A percentile compares a stretch with the other conserved stretches of the same genome.
These are phyloP conservation scores for Letharia columbiana DNA, from an alignment of 495 filamentous ascomycete species.

Conservation along the genomic window DNA sequence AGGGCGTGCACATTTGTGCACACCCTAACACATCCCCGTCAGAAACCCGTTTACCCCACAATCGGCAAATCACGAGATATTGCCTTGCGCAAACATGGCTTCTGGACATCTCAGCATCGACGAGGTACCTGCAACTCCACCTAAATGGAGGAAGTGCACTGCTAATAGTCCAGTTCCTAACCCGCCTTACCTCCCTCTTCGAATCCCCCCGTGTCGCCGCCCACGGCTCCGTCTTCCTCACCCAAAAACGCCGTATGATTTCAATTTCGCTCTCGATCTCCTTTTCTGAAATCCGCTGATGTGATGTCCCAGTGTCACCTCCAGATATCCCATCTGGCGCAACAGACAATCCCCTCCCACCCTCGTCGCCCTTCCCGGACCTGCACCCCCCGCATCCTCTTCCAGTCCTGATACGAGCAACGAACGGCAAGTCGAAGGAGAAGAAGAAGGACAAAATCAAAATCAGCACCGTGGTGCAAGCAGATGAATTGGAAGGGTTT, in stretches of 20 bases:
- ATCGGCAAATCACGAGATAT: background rate
- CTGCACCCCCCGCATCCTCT: constrained; percentile 47
- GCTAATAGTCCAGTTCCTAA: constrained; percentile 64
- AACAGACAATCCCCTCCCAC: constrained; percentile 18
- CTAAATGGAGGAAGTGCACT: too few species aligned
- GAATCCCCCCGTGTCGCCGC: constrained; percentile 54
- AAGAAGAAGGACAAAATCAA: constrained; percentile 58
- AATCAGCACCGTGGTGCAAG: constrained; percentile 72
- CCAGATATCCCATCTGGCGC: constrained; percentile 22
- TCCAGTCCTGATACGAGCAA: constrained; percentile 75
- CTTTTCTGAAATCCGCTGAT: background rate
- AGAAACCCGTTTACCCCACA: background rate
- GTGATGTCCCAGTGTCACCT: constrained; percentile 20
- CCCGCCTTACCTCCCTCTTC: constrained; percentile 66
- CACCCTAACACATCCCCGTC: too few species aligned
- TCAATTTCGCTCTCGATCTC: background rate
- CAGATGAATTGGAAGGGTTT: constrained; percentile 67
- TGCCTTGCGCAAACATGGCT: constrained; percentile 12
- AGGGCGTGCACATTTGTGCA: too few species aligned
- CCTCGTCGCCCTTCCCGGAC: constrained; percentile 39
- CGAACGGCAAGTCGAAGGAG: constrained; percentile 58
- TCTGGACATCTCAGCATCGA: constrained; percentile 21
- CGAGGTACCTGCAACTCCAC: constrained; percentile 14
- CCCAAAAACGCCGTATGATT: constrained; percentile 67
- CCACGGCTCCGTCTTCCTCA: constrained; percentile 72